Base-by-base conservation (phyloP, 73 alveolate species). In the Stentor roeselii region DNA sequence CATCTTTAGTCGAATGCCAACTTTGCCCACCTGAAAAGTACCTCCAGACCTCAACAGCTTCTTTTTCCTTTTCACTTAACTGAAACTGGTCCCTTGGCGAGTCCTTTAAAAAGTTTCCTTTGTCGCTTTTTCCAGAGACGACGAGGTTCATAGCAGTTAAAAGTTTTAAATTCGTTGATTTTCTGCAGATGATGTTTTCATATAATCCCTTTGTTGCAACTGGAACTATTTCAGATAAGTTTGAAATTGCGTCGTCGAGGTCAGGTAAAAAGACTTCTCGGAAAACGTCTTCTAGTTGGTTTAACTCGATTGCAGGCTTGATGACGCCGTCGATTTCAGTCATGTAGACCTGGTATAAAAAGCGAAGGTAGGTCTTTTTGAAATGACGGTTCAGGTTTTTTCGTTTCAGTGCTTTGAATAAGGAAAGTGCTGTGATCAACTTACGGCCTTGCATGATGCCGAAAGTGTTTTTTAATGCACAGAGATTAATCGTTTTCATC, bases 1-100 rank as follows among this genome's bases (percentile, higher is more conserved):
- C 80, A 67, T 67, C 80, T 67, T 67, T 67, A 27, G 21, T 40
- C 14, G 50, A 30, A 2, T 67, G 80, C 80, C 80, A 67, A 21
- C 42, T 11, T 34, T 67, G n/a, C 21, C 42, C 37, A 21, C 80
- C 80, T 67, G 80, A 67, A 1, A 67, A 67, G 37, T 67, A 67
- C 21, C 34, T 67, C 37, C 80, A 67, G 34, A 27, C 15, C 27
- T 67, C 80, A 27, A 21, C 14, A 0, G 34, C 37, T 50, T 50
- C 67, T 50, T 50, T 6, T 21, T 50, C 67, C 21, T 50, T 50
- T 11, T 50, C 67, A 50, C 21, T 50, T 11, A 50, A 21, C 67
- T 50, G 6, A 50, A 50, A 6, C 21, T 50, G 30, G 30, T 50
- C 67, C 67, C 6, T 11, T 11, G 67, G 21, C 6, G 30, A 11